A percentile compares a stretch with the other conserved stretches of the same genome.
Conservation (phyloP, 176 grass and related monocot species). For the Pontederia crassipes region DNA sequence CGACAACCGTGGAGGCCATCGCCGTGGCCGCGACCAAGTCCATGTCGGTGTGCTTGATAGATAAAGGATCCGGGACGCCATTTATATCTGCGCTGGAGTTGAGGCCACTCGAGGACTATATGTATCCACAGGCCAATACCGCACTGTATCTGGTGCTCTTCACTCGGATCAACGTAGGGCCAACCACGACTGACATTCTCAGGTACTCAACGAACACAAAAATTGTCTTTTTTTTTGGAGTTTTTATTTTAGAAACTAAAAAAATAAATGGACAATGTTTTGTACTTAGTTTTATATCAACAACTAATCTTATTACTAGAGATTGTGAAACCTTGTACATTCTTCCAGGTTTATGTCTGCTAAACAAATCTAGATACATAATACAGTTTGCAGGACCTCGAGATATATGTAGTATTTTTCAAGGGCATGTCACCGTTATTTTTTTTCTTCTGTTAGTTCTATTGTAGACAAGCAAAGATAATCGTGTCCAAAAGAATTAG, state of each 20-base stretch:
- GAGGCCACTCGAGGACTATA: conserved; percentile 28
- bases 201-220: conserved; percentile 18
- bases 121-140: conserved; percentile 28
- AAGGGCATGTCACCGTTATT: too few species aligned
- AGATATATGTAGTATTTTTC: too few species aligned
- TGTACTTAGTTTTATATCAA: too few species aligned
- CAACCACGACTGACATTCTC: not conserved
- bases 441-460: too few species aligned
- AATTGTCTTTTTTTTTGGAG: not conserved
- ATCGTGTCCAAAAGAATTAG: too few species aligned
- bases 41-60: conserved; percentile 39
- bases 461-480: too few species aligned
- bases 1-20: conserved; percentile 6
- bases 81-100: conserved; percentile 48
- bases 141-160: conserved; percentile 25
- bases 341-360: too few species aligned
- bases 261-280: not conserved
- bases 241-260: not conserved
- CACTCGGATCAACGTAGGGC: conserved; percentile 20
- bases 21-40: conserved; percentile 10
- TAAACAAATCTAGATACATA: too few species aligned
- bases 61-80: conserved; percentile 40
- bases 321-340: too few species aligned
- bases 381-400: too few species aligned
- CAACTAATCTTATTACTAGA: too few species aligned